Conservation (phyloP, 208 protist genomes). For the Leishmania aethiopica region DNA sequence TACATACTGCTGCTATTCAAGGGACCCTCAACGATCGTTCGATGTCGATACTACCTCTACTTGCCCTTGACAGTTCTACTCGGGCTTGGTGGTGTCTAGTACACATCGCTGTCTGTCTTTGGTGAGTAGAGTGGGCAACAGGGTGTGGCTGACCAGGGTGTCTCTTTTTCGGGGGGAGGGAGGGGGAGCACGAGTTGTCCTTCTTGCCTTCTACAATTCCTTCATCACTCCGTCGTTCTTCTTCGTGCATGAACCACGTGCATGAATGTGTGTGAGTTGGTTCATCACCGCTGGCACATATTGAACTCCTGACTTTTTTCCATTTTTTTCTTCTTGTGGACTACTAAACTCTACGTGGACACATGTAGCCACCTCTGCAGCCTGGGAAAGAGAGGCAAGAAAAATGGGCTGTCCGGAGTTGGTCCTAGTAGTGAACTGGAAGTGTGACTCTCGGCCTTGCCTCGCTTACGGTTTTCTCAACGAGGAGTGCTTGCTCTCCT, state of each 20-base stretch:
- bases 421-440: not conserved
- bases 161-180: not conserved
- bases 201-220: not conserved
- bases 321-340: not conserved
- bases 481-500: not conserved
- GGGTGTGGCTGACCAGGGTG: too few relatives aligned
- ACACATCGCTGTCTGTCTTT: slow-evolving; percentile 35
- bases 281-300: not conserved
- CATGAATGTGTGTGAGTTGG: not conserved
- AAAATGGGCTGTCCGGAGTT: not conserved
- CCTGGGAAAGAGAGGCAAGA: not conserved
- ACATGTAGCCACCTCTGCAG: not conserved
- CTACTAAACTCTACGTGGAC: not conserved
- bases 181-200: not conserved
- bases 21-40: slow-evolving; percentile 35
- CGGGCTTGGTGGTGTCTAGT: slow-evolving; percentile 62
- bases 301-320: not conserved
- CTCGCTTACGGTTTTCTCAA: not conserved
- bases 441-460: not conserved
- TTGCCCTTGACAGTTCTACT: slow-evolving; percentile 53
- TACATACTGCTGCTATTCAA: slow-evolving; percentile 53
- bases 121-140: not conserved
- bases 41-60: slow-evolving; percentile 51
- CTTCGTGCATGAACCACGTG: not conserved
- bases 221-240: not conserved